A percentile compares a stretch with the other conserved stretches of the same genome.
Conservation (phyloP, 139 green algal species). For the Pleodorina starrii region DNA sequence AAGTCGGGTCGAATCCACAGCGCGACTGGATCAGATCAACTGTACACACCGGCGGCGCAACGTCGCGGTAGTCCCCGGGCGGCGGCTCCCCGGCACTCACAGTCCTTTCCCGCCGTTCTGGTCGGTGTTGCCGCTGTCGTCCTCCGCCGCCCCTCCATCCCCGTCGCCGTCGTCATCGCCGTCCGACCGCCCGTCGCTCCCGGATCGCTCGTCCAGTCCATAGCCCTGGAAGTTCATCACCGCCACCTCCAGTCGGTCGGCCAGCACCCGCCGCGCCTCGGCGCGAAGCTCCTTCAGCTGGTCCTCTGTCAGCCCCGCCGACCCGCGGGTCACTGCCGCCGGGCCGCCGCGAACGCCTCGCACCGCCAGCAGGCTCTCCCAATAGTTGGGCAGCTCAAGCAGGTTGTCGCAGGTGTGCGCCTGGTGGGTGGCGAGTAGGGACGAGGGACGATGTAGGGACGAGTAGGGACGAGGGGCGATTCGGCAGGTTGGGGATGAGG, state of each 20-base stretch:
- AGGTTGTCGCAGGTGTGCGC: slow-evolving; percentile 76
- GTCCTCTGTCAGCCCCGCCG: background rate
- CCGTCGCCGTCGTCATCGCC: background rate
- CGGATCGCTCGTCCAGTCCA: slow-evolving; percentile 52
- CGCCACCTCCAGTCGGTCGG: slow-evolving; percentile 47
- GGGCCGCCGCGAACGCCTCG: slow-evolving; percentile 24
- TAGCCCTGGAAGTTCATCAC: slow-evolving; percentile 53
- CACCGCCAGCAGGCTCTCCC: slow-evolving; percentile 63
- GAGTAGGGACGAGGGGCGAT: too few species aligned
- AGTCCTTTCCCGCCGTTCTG: background rate
- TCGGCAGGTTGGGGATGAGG: too few species aligned
- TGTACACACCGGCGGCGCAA: too few species aligned
- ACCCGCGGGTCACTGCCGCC: slow-evolving; percentile 3
- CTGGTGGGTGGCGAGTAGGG: slow-evolving; percentile 20
- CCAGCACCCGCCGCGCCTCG: slow-evolving; percentile 49
- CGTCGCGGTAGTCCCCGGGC: too few species aligned
- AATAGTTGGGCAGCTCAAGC: slow-evolving; percentile 82
- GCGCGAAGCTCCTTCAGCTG: slow-evolving; percentile 24
- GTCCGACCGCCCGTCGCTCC: too few species aligned
- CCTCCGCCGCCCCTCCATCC: background rate
- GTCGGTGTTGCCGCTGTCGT: too few species aligned
- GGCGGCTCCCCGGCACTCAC: background rate
- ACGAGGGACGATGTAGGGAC: too few species aligned
- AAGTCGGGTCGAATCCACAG: too few species aligned
- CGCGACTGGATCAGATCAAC: too few species aligned